Base-by-base conservation (phyloP, 106 monocot genomes). In the Xerophyta viscosa region DNA sequence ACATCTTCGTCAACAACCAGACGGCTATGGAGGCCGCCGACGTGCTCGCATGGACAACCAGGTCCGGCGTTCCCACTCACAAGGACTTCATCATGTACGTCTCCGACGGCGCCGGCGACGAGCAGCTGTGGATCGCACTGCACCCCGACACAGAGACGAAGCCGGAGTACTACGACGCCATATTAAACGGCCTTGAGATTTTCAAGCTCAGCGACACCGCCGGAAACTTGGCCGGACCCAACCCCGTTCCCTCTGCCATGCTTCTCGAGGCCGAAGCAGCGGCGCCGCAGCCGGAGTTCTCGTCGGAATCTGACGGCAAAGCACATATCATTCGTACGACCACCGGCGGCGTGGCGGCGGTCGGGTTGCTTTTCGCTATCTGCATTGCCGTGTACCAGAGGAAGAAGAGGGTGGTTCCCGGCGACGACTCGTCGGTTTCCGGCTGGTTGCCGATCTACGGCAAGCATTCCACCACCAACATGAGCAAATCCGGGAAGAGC, bases 1-100 rank as follows among this genome's bases (percentile, higher is more conserved):
- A 85, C 46, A 73, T 96, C 31, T 79, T 58, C 53, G 26, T 96
- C 31, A 86, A 89, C 73, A 96, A 96, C 66, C 66, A 69, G 68
- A 96, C 89, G 6, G 96, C 89, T 1, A 42, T 76, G 59, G 56
- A 45, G 0, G 73, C 25, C 1, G 85, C 85, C 4, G 96, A 96
- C 33, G 82, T 96, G 18, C 62, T 96, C 37, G 84, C 61, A 0
- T 79, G 81, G 78, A 20, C 81, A 10, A 60, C 78, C 1, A 8
- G 25, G 13, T 42, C 47, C 31, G 72, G 23, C 37, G 71, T 79
- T 24, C 85, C 96, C 9, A 55, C 73, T 6, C 79, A 79, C 57
- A 88, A 79, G 57, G 96, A 96, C 51, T 96, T 78, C 51, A 73
- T 76, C 0, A 48, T 65, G 22, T 71, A 31, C 39, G 66, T 96